Evolutionary conservation across 495 filamentous ascomycete species (phyloP), one percentile per base, ranked within the genome.

Genomic region (Neurospora sp.): DNA sequence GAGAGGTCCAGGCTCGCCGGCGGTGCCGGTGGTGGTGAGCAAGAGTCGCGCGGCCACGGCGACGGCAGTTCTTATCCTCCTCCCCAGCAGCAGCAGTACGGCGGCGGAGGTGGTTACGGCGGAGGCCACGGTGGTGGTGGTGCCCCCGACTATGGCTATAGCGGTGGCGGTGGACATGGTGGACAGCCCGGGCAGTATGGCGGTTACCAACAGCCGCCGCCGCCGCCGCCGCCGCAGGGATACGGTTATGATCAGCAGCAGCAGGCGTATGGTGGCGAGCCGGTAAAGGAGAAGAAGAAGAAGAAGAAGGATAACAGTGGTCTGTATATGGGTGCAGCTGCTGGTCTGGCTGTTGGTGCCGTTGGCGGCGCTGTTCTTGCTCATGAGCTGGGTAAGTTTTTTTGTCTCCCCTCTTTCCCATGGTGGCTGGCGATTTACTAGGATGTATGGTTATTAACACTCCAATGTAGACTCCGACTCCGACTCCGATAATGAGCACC

Each of bases 291-390:
- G 48, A 69, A 85, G 73, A 83, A 85, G 78, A 82, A 80, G 65
- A 73, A 75, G 78, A 82, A 80, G 65, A 73, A 75, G 20, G 72
- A 73, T 37, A 75, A 79, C 10, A 82, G 83, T 53, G 83, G 84
- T 70, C 80, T 87, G 70, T 44, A 89, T 41, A 65, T 84, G 42
- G 85, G 81, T 31, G 88, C 83, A 18, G 87, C 84, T 3, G 87
- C 84, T 42, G 89, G 87, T 69, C 74, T 89, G 59, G 89, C 87
- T 1, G 82, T 86, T 6, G 89, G 89, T 70, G 84, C 83, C 53
- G 78, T 86, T 68, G 89, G 83, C 20, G 89, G 88, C 31, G 89
- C 87, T 3, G 73, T 89, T 20, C 74, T 90, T 46, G 85, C 82
- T 22, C 82, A 89, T 74, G 87, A 86, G 35, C 75, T 87, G 16